These are phyloP conservation scores for Tuber aestivum DNA, from an alignment of 495 filamentous ascomycete genomes.

Conservation along the genomic window DNA sequence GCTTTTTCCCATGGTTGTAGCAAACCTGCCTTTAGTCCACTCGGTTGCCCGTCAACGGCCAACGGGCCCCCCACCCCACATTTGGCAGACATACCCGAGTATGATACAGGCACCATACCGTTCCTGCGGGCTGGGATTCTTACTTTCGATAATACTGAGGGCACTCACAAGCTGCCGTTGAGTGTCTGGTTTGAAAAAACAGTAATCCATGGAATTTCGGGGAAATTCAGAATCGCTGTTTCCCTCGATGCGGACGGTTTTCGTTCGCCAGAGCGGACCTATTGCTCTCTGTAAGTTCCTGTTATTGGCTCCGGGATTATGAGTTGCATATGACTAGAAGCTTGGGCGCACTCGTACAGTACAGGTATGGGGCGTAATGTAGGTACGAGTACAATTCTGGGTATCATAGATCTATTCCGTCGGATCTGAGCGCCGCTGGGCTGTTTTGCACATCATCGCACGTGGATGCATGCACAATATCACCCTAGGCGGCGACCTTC, in stretches of 20 bases:
- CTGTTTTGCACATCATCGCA: not conserved
- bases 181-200: not conserved
- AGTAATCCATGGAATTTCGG: not conserved
- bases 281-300: not conserved
- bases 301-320: not conserved
- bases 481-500: not conserved
- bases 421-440: not conserved
- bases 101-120: too few relatives aligned
- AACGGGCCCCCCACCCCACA: not conserved
- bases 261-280: not conserved
- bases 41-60: not conserved
- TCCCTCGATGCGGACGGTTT: not conserved
- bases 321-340: not conserved
- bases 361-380: not conserved
- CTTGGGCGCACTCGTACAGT: not conserved
- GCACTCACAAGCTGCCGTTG: not conserved
- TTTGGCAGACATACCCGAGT: not conserved
- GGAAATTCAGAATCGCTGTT: not conserved
- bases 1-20: not conserved
- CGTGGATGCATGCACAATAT: slow-evolving; percentile 1
- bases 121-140: not conserved
- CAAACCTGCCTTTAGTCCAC: not conserved
- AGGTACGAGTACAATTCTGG: not conserved
- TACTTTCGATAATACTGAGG: not conserved
- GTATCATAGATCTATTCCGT: not conserved